Evolutionary conservation across 345 rosid genomes (phyloP).

Genomic region (Citropsis articulata): DNA sequence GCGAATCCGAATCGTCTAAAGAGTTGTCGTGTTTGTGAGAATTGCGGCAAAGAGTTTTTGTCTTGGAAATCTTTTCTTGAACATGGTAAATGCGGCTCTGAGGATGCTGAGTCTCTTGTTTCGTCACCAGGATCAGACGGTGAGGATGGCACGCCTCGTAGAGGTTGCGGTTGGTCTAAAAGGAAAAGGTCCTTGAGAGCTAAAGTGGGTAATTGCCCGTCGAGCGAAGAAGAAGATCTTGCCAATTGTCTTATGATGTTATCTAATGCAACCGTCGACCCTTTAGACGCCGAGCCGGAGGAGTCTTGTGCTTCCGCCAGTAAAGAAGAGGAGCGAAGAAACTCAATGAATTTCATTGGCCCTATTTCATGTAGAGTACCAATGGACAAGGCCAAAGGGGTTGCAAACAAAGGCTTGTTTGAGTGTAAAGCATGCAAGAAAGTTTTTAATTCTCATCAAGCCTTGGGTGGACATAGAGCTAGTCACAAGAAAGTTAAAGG

Average conservation of each 20-base stretch:
- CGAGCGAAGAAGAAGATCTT: constrained; percentile 90
- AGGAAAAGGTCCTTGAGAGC: constrained; percentile 64
- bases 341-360: constrained; percentile 34
- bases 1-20: constrained; percentile 64
- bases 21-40: constrained; percentile 61
- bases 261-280: constrained; percentile 69
- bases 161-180: constrained; percentile 53
- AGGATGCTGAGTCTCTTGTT: constrained; percentile 44
- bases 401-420: constrained; percentile 50
- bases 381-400: constrained; percentile 41
- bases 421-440: constrained; percentile 98
- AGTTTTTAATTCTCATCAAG: constrained; percentile 97
- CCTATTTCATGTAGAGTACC: constrained; percentile 28
- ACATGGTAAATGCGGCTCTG: constrained; percentile 66
- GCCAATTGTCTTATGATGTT: constrained; percentile 91
- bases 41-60: constrained; percentile 71
- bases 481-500: constrained; percentile 99
- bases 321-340: constrained; percentile 55
- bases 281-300: constrained; percentile 43
- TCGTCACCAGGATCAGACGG: constrained; percentile 45
- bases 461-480: constrained; percentile 98
- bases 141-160: constrained; percentile 29
- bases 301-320: constrained; percentile 74
- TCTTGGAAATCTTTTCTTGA: constrained; percentile 84
- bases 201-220: constrained; percentile 47